phyloP scores from a whole-genome alignment of 2,329 filamentous ascomycete genomes.

The Harringtonia lauricola region DNA sequence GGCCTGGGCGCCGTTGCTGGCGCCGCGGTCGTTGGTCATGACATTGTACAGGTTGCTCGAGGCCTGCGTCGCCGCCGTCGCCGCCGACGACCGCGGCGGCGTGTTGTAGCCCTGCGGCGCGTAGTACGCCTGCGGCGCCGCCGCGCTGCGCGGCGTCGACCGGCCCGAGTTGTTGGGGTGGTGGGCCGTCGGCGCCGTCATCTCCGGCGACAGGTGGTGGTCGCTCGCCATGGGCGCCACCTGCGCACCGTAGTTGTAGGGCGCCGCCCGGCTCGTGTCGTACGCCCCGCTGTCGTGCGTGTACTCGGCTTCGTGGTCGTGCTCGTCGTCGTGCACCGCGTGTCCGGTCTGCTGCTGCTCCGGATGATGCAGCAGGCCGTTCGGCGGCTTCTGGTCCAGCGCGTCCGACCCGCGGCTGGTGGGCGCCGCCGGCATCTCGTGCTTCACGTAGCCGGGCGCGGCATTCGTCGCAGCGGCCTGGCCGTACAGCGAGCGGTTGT shows the following conservation, averaged over 20 bases:
- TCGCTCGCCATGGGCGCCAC: constrained; percentile 59
- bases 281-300: constrained; percentile 73
- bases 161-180: constrained; percentile 74
- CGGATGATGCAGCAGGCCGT: constrained; percentile 50
- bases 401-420: constrained; percentile 48
- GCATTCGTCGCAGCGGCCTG: constrained; percentile 30
- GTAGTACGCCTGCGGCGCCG: constrained; percentile 64
- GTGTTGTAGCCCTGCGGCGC: constrained; percentile 62
- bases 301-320: constrained; percentile 73
- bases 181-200: constrained; percentile 68
- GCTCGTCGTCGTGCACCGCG: constrained; percentile 49
- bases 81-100: constrained; percentile 54
- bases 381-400: constrained; percentile 50
- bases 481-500: constrained; percentile 52
- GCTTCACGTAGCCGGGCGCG: constrained; percentile 58
- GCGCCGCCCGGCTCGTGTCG: constrained; percentile 52
- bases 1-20: constrained; percentile 51
- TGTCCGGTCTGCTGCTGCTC: constrained; percentile 43
- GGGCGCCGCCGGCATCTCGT: constrained; percentile 72
- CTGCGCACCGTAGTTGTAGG: constrained; percentile 59
- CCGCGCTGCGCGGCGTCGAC: constrained; percentile 73
- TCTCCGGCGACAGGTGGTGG: constrained; percentile 67
- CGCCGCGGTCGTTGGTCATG: constrained; percentile 67
- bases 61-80: constrained; percentile 29
- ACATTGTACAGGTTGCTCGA: constrained; percentile 83